Evolutionary conservation across 345 rosid genomes (phyloP), one percentile per base, ranked within the genome.

Genomic region (Jatropha curcas): DNA sequence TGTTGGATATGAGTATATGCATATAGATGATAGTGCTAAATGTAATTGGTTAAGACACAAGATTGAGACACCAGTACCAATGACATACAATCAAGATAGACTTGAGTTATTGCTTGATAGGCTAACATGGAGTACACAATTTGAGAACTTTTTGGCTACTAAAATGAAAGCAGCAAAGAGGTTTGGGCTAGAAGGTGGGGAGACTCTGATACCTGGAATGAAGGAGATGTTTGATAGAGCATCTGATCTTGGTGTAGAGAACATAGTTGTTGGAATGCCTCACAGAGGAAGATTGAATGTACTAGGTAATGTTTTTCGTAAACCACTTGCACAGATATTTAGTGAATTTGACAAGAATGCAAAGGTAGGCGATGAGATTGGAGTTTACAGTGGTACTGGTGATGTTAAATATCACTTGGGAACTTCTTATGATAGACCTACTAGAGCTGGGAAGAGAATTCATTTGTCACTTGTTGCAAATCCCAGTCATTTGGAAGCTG

Each of bases 401-500:
- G 97, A 88, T 83, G 97, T 89, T 48, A 91, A 91, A 60, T 91
- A 91, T 71, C 94, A 91, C 79, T 76, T 89, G 81, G 94, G 92
- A 69, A 91, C 97, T 72, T 91, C 94, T 53, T 91, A 89, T 81
- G 97, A 91, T 74, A 86, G 97, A 9, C 94, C 97, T 67, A 91
- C 97, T 33, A 81, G 97, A 79, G 92, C 92, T 79, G 97, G 94
- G 72, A 88, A 84, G 71, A 89, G 88, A 82, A 90, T 91, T 53
- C 97, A 91, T 80, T 80, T 91, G 75, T 91, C 97, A 73, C 73
- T 91, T 83, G 88, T 88, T 68, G 97, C 97, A 30, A 91, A 91
- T 72, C 97, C 97, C 25, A 91, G 97, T 83, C 97, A 89, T 72
- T 76, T 91, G 81, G 97, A 91, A 87, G 97, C 97, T 68, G 97